phyloP scores from a whole-genome alignment of 2,329 filamentous ascomycete species.

The Sclerotinia nivalis region DNA sequence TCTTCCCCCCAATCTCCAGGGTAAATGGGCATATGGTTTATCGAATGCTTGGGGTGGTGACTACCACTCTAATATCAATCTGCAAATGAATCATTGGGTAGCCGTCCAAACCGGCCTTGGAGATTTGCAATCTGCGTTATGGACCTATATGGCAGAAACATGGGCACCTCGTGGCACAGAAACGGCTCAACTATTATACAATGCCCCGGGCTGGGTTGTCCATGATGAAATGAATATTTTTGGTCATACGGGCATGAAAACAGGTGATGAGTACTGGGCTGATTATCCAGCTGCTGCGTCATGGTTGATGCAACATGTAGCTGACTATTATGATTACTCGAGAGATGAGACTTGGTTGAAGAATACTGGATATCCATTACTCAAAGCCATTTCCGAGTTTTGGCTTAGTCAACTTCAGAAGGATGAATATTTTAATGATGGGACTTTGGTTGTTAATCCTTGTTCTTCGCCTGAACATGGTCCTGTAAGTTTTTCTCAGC shows the following conservation, averaged over 20 bases:
- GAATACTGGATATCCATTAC: conserved; percentile 52
- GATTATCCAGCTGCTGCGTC: conserved; percentile 50
- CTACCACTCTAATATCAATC: conserved; percentile 60
- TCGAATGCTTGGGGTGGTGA: conserved; percentile 53
- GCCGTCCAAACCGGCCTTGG: conserved; percentile 54
- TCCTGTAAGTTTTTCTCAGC: conserved; percentile 31
- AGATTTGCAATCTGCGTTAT: conserved; percentile 49
- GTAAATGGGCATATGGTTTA: conserved; percentile 53
- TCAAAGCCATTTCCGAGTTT: conserved; percentile 56
- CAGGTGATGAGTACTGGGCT: conserved; percentile 46
- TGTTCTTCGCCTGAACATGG: conserved; percentile 61
- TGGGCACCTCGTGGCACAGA: conserved; percentile 55
- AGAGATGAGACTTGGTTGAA: conserved; percentile 50
- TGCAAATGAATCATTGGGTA: conserved; percentile 63
- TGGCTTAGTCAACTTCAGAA: conserved; percentile 56
- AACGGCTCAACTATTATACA: conserved; percentile 56
- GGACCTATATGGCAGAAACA: conserved; percentile 54
- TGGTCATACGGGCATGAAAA: conserved; percentile 54
- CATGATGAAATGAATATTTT: conserved; percentile 62
- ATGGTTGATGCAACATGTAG: conserved; percentile 63
- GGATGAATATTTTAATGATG: conserved; percentile 53
- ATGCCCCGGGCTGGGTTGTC: conserved; percentile 54
- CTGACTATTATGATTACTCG: conserved; percentile 57
- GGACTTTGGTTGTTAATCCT: conserved; percentile 56
- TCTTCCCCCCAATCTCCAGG: conserved; percentile 58